These are phyloP conservation scores for Silene conica DNA, from an alignment of 148 eudicot genomes.

Conservation along the genomic window DNA sequence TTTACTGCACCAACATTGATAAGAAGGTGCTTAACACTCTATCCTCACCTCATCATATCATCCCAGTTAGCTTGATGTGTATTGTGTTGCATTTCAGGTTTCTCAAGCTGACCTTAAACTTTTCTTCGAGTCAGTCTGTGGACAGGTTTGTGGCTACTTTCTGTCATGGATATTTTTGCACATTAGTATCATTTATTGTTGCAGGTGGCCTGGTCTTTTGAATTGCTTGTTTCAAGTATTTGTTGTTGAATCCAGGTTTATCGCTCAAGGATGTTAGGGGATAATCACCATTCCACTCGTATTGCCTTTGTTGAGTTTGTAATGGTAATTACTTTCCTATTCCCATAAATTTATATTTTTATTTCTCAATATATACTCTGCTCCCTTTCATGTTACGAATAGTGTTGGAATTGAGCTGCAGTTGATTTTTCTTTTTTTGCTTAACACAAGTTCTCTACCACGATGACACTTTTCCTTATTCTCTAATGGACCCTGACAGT, in stretches of 20 bases:
- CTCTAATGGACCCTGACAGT: neutral
- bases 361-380: neutral
- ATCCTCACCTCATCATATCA: neutral
- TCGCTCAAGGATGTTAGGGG: slow-evolving; percentile 50
- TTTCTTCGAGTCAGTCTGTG: slow-evolving; percentile 78
- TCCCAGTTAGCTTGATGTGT: neutral
- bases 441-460: neutral
- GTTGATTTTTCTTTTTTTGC: neutral
- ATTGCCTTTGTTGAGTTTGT: slow-evolving; percentile 55
- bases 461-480: neutral
- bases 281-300: slow-evolving; percentile 40
- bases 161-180: neutral
- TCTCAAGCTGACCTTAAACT: slow-evolving; percentile 69
- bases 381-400: neutral
- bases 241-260: slow-evolving; percentile 28
- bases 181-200: neutral
- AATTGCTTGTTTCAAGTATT: neutral
- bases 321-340: slow-evolving; percentile 27
- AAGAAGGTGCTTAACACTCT: slow-evolving; percentile 51
- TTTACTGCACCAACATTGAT: slow-evolving; percentile 85
- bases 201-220: neutral
- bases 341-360: neutral
- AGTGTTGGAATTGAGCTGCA: neutral
- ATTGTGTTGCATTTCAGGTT: slow-evolving; percentile 38
- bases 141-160: slow-evolving; percentile 54